Evolutionary conservation across 2,329 filamentous ascomycete species (phyloP).

Genomic region (Leptodontidium sp.): DNA sequence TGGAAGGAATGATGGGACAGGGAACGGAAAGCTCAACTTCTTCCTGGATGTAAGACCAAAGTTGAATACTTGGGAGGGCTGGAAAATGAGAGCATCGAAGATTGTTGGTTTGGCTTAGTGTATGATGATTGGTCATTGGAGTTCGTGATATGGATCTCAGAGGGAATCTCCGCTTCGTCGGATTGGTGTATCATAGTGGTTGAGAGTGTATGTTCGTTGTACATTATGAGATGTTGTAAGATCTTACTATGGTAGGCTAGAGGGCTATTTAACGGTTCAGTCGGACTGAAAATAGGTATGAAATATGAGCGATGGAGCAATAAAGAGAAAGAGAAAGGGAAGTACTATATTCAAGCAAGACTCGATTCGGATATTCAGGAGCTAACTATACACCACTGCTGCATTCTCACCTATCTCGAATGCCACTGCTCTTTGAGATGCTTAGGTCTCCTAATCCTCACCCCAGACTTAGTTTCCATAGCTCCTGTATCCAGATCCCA

Average conservation of each 20-base stretch:
- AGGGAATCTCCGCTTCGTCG: constrained; percentile 29
- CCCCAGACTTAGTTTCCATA: constrained; percentile 69
- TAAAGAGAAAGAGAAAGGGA: no score
- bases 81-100: constrained; percentile 69
- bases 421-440: neutral
- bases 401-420: no score
- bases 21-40: constrained; percentile 63
- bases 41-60: constrained; percentile 75
- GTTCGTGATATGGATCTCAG: neutral
- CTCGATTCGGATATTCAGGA: neutral
- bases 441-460: constrained; percentile 21
- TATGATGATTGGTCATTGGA: neutral
- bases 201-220: neutral
- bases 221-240: neutral
- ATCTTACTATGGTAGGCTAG: neutral
- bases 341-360: neutral
- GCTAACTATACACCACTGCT: neutral
- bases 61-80: constrained; percentile 71
- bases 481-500: constrained; percentile 73
- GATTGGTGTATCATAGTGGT: constrained; percentile 12
- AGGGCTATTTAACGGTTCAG: neutral
- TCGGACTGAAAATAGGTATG: neutral
- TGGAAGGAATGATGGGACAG: constrained; percentile 59
- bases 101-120: constrained; percentile 58
- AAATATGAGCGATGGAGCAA: neutral